phyloP scores from a whole-genome alignment of 2,329 filamentous ascomycete genomes.

The Arthrobotrys sinensis region DNA sequence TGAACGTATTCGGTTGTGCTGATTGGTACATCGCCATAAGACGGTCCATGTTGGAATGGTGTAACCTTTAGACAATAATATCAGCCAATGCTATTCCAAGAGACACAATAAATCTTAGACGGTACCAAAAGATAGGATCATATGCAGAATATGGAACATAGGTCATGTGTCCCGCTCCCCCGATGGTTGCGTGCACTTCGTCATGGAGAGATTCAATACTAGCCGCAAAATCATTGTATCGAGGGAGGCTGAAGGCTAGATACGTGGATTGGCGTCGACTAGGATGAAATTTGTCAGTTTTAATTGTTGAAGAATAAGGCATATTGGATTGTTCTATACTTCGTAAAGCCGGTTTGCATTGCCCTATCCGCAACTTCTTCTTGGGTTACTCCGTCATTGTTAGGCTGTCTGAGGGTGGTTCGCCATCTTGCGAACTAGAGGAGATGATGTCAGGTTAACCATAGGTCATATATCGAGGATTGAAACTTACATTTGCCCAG shows the following conservation, averaged over 20 bases:
- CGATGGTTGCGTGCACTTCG: conserved; percentile 61
- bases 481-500: conserved; percentile 32
- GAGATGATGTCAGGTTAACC: not conserved
- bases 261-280: conserved; percentile 63
- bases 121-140: conserved; percentile 65
- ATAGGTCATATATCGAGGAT: conserved; percentile 12
- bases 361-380: conserved; percentile 37
- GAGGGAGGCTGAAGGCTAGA: conserved; percentile 62
- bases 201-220: conserved; percentile 64
- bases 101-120: conserved; percentile 30
- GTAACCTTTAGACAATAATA: conserved; percentile 16
- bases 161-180: conserved; percentile 64
- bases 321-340: conserved; percentile 5
- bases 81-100: not conserved
- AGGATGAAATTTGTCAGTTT: conserved; percentile 35
- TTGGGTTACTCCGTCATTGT: conserved; percentile 19
- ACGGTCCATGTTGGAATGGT: conserved; percentile 64
- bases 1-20: conserved; percentile 57
- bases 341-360: conserved; percentile 39
- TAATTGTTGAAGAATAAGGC: conserved; percentile 32
- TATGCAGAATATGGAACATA: conserved; percentile 64
- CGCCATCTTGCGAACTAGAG: conserved; percentile 52
- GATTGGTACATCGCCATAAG: conserved; percentile 65
- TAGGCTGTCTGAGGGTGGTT: conserved; percentile 46
- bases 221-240: conserved; percentile 61